Base-by-base conservation (phyloP, 2,329 filamentous ascomycete genomes). In the Orbilia javanica region DNA sequence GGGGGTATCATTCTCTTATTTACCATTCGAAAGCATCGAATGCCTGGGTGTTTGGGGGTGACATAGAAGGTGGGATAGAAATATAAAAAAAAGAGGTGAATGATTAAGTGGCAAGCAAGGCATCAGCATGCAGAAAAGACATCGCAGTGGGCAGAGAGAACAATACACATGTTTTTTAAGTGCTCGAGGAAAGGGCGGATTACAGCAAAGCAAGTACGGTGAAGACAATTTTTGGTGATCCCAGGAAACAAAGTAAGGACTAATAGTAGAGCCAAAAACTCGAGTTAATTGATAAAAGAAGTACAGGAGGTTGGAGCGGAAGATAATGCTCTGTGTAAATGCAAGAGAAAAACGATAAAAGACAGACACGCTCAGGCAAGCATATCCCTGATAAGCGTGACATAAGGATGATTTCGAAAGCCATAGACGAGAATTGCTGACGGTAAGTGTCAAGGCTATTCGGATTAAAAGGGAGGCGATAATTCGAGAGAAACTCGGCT, bases 1-100 rank as follows among this genome's bases (percentile, higher is more conserved):
- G 48, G 52, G 74, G 74, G 74, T 78, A 78, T 78, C 74, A 64
- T 78, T 52, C 74, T 72, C 74, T 72, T 78, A 78, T 72, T 62
- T 78, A 78, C 67, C 67, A 46, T 53, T 44, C 62, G 63, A 55
- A 52, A 53, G 60, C 60, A 6, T n/a, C 8, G 57, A 52, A 65
- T 39, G 53, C 22, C 34, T 52, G 53, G 48, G 31, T 44, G 20
- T 31, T 36, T 46, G 25, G 42, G 29, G 46, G 18, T 13, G n/a
- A n/a, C n/a, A 31, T 15, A 15, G 27, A 57, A 11, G 48, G 8
- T 8, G 39, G 11, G 52, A 57, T 57, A 39, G 48, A 69, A 13
- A 8, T 39, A n/a, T 20, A 65, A 36, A 66, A 44, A 34, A 20
- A 6, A n/a, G 42, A 10, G 18, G n/a, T 15, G 42, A 46, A 15